Base-by-base conservation (phyloP, 208 protist species). In the Cochliopodium minus region DNA sequence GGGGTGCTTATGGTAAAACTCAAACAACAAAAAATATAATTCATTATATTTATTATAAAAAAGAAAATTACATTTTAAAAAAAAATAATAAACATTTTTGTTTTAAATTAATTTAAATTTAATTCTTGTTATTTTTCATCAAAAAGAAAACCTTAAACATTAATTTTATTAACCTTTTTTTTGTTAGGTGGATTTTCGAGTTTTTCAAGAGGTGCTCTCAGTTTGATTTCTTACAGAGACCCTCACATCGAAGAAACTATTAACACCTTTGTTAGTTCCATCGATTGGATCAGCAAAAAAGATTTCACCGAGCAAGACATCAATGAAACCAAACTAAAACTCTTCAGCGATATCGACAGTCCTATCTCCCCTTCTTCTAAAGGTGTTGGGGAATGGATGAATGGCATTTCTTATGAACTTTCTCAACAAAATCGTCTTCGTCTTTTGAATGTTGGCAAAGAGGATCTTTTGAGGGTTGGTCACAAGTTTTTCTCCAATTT, bases 1-100 rank as follows among this genome's bases (percentile, higher is more conserved):
- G 55, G 11, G 55, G 55, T 20, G 55, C 55, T 6, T 59, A 59
- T 47, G 55, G 55, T n/a, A n/a, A n/a, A 26, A 25, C 25, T 36
- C 30, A 28, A 32, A 36, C 38, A 22, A 25, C 9, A 11, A 5
- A 47, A 30, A 32, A 33, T 9, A 40, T 59, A 22, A 59, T 46
- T 36, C n/a, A n/a, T n/a, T n/a, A n/a, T n/a, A n/a, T n/a, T n/a
- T n/a, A n/a, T n/a, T n/a, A n/a, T n/a, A n/a, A n/a, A n/a, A n/a
- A n/a, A n/a, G n/a, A n/a, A n/a, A n/a, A n/a, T n/a, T n/a, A n/a
- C n/a, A n/a, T n/a, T n/a, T n/a, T n/a, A n/a, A n/a, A n/a, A n/a
- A n/a, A n/a, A n/a, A n/a, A n/a, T n/a, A n/a, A n/a, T n/a, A n/a
- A n/a, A n/a, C n/a, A n/a, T n/a, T n/a, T n/a, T n/a, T n/a, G n/a